Evolutionary conservation across 106 monocot genomes (phyloP).

Genomic region (Dendrobium chrysotoxum): DNA sequence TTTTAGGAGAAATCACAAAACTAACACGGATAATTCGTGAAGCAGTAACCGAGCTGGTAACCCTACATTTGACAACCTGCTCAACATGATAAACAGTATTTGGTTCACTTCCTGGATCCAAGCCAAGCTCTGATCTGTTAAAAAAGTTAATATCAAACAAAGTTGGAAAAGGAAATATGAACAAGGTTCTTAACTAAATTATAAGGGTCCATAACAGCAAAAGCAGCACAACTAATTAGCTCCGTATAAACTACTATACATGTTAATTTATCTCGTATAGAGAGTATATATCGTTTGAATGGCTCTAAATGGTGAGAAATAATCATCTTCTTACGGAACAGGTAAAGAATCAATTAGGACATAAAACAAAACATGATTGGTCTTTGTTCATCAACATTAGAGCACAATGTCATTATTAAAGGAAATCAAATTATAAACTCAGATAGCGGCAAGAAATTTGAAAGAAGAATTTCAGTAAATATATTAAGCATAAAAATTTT

Average conservation of each 20-base stretch:
- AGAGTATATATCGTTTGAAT: not conserved
- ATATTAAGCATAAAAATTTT: not conserved
- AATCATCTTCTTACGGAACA: not conserved
- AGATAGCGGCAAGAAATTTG: not conserved
- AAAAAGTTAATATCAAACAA: not conserved
- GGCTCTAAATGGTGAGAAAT: not conserved
- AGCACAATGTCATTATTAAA: not conserved
- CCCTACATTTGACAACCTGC: constrained; percentile 91
- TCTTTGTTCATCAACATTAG: not conserved
- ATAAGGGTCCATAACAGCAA: too few species aligned
- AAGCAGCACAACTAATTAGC: not conserved
- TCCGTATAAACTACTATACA: not conserved
- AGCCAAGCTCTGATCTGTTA: constrained; percentile 78
- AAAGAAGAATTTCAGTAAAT: not conserved
- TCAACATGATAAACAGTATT: constrained; percentile 71
- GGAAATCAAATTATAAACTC: not conserved
- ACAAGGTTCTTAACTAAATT: not conserved
- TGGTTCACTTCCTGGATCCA: constrained; percentile 74
- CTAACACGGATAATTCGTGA: constrained; percentile 57
- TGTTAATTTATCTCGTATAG: not conserved
- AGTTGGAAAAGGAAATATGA: not conserved
- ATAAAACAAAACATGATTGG: not conserved
- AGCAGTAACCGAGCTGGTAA: constrained; percentile 41
- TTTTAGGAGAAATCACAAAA: constrained; percentile 69
- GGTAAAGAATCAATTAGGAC: not conserved